Percentiles rank a stretch among this genome's conserved stretches.
Conservation (phyloP, 441 rosid genomes). For the Aquilaria agallochum region DNA sequence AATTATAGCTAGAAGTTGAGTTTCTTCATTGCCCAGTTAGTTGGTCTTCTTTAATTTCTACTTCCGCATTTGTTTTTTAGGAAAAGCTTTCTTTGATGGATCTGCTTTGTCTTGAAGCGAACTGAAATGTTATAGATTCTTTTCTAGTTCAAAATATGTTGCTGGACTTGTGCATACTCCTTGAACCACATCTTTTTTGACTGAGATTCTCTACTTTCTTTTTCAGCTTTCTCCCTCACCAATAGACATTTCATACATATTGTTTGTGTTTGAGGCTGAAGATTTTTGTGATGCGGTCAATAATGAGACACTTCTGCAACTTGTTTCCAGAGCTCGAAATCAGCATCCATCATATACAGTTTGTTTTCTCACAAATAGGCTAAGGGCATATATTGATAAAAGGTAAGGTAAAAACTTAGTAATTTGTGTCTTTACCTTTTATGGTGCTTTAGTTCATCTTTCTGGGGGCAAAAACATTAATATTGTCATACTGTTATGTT, state of each 20-base stretch:
- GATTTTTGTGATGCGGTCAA: conserved; percentile 80
- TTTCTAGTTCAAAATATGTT: no score
- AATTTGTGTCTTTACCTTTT: conserved; percentile 5
- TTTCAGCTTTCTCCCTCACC: conserved; percentile 59
- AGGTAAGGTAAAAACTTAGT: conserved; percentile 36
- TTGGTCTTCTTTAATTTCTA: no score
- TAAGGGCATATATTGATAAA: conserved; percentile 73
- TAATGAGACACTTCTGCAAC: conserved; percentile 49
- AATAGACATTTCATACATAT: conserved; percentile 51
- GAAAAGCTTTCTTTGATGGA: no score
- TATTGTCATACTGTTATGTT: no score
- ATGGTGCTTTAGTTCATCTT: conserved; percentile 2
- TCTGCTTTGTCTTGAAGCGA: no score
- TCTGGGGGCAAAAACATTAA: not conserved
- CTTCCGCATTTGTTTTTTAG: no score
- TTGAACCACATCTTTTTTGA: conserved; percentile 1
- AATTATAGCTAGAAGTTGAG: no score
- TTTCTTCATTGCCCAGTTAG: no score
- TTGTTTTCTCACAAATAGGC: conserved; percentile 87
- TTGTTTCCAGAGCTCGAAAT: conserved; percentile 53
- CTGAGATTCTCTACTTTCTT: conserved; percentile 18
- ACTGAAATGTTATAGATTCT: no score
- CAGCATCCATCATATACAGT: conserved; percentile 73
- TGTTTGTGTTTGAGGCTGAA: conserved; percentile 76
- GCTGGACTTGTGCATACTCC: no score